A percentile compares a stretch with the other conserved stretches of the same genome.
These are phyloP conservation scores for Beauveria pseudobassiana DNA, from an alignment of 2,329 filamentous ascomycete genomes.

Conservation along the genomic window DNA sequence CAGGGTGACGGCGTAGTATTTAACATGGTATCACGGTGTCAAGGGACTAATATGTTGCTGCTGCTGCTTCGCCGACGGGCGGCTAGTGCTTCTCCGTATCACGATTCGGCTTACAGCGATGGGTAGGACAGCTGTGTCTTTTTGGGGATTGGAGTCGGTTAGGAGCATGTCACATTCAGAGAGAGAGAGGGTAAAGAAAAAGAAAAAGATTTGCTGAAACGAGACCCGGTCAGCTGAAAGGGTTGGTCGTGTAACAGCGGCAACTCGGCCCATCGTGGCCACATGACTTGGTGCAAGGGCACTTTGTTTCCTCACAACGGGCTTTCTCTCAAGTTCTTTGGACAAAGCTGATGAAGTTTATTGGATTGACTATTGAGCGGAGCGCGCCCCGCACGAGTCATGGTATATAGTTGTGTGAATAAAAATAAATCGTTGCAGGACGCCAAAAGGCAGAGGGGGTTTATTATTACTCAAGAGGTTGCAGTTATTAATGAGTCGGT, in stretches of 20 bases:
- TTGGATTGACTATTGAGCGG: neutral
- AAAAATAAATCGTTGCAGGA: too few relatives aligned
- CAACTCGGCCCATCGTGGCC: neutral
- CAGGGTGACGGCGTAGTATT: neutral
- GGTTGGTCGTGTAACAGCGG: neutral
- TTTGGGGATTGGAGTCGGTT: neutral
- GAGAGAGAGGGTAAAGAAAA: neutral
- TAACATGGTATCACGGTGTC: neutral
- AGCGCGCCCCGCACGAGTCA: too few relatives aligned
- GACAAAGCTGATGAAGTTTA: neutral
- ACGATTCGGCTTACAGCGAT: neutral
- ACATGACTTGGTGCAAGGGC: neutral
- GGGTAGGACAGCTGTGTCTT: neutral
- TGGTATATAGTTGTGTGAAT: too few relatives aligned
- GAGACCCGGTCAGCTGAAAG: constrained; percentile 1
- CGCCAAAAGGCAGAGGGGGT: too few relatives aligned
- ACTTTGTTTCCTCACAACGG: neutral
- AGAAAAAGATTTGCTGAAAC: neutral
- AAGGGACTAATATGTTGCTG: neutral
- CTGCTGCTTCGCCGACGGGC: neutral
- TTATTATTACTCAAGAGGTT: too few relatives aligned
- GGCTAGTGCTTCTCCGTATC: neutral
- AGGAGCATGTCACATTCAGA: neutral
- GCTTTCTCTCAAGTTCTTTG: too few relatives aligned
- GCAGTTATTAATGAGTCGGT: too few relatives aligned